Base-by-base conservation (phyloP, 768 basidiomycete genomes). In the Mycena rosella region DNA sequence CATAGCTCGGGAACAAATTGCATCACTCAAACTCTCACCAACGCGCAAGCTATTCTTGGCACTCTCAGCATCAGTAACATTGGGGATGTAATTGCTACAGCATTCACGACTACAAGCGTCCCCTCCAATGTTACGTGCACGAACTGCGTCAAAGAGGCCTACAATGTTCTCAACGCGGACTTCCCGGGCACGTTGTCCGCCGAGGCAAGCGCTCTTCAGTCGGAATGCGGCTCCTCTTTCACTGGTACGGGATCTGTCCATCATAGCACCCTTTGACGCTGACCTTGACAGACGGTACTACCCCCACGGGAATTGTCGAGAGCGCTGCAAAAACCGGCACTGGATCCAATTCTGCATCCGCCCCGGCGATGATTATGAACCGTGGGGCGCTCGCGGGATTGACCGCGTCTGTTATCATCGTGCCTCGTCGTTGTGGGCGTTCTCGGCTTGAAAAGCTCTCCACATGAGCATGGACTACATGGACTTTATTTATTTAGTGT, bases 21-120 rank as follows among this genome's bases (percentile, higher is more conserved):
- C 74, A 71, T 85, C 27, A 87, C 88, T 0, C 83, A 93, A 71
- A 78, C 82, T 10, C 82, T 94, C 14, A 85, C 79, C 26, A 83
- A 82, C 70, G 69, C 91, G 20, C 84, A 94, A 75, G 72, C 58
- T 42, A 52, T 76, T 13, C 54, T 75, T 34, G 83, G 84, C 24
- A 73, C 81, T 0, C 80, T 88, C 48, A 80, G 73, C 30, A 15
- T 85, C 53, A 60, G 56, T 52, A 82, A 75, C 67, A 58, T 86
- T 20, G 68, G 51, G 0, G 27, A 20, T 13, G 32, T 75, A 18
- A 29, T 65, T 18, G 47, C 32, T 18, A 48, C 65, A 3, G 47
- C 60, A 7, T 22, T 69, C 26, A 68, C 63, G 17, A 42, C 65
- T 1, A 55, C 65, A 1, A 64, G 57, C 29, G 51, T 81, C 14